Evolutionary conservation across 257 asterid species (phyloP), one percentile per base, ranked within the genome.

Genomic region (Henckelia pumila): DNA sequence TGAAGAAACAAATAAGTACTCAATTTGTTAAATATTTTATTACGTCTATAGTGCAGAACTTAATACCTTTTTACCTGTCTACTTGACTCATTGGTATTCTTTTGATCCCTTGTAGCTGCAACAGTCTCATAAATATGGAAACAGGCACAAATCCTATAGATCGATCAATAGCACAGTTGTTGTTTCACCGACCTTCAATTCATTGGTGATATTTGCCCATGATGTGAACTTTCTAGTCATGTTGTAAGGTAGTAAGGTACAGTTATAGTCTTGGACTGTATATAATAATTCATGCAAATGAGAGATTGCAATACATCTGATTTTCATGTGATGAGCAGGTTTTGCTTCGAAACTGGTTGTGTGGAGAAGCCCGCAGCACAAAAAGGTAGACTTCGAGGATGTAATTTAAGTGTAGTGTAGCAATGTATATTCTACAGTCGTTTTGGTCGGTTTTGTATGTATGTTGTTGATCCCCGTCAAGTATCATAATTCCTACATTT

Each of bases 71-170:
- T 26, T 22, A 37, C 32, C 0, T 17, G n/a, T 25, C 52, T 63
- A 14, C 53, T 59, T 14, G 23, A 50, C 56, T 56, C 2, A 55
- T 59, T 69, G 40, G 50, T 67, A 13, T 53, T 33, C 32, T 56
- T 63, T 58, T 32, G 21, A 55, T 71, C 10, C 70, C 20, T 58
- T 76, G 37, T 75, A 82, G 88, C 79, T 82, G 76, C 74, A 56
- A 74, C 60, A 77, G 84, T 61, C 83, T 77, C 76, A 49, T 86
- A 83, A 92, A 77, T 63, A 82, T 89, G 40, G 98, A 91, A 77
- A 84, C 94, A 2, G 83, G 84, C 64, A 91, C 98, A 28, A 88
- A 91, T 77, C 94, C 96, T 26, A 81, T 88, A 72, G 98, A 91
- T 55, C 87, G 98, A 71, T 89, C 98, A 22, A 76, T 91, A 26